A percentile compares a stretch with the other conserved stretches of the same genome.
Evolutionary conservation across 2,329 filamentous ascomycete genomes (phyloP).

Genomic region (Cercospora beticola): DNA sequence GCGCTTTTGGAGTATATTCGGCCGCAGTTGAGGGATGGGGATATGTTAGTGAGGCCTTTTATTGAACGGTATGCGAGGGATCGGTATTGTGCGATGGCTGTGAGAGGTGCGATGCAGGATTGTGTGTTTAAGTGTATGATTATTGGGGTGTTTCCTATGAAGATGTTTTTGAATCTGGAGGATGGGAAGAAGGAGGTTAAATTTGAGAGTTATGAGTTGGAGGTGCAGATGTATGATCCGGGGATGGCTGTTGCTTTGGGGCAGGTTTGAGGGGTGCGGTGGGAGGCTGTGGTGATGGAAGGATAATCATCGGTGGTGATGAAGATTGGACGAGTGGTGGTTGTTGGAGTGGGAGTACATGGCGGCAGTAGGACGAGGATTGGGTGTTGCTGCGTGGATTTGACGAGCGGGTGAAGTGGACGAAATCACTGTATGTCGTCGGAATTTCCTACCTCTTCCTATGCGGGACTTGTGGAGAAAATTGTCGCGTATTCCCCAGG

Average conservation of each 20-base stretch:
- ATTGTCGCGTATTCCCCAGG: not conserved
- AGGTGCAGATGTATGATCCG: conserved; percentile 16
- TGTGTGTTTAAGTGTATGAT: conserved; percentile 18
- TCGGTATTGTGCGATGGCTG: conserved; percentile 11
- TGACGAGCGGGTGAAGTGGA: not conserved
- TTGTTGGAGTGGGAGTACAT: not conserved
- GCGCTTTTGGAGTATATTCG: conserved; percentile 13
- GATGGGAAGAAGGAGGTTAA: not conserved
- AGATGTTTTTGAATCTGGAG: conserved; percentile 3
- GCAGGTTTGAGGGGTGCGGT: not conserved
- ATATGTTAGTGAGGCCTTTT: conserved; percentile 16
- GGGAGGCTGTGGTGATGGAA: not conserved
- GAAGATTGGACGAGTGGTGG: too few relatives aligned
- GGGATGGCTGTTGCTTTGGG: conserved; percentile 6
- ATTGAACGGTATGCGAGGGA: conserved; percentile 12
- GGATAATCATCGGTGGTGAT: too few relatives aligned
- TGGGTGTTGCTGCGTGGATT: not conserved
- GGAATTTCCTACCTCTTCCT: not conserved
- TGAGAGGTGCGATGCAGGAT: conserved; percentile 17
- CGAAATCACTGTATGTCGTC: not conserved
- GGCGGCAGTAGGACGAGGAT: too few relatives aligned
- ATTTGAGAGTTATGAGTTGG: conserved; percentile 15
- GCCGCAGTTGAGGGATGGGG: conserved; percentile 12
- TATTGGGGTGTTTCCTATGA: conserved; percentile 16
- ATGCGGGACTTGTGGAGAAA: not conserved